These are phyloP conservation scores for Rhizopus delemar DNA, from an alignment of 371 early-diverging fungal species.

Conservation along the genomic window DNA sequence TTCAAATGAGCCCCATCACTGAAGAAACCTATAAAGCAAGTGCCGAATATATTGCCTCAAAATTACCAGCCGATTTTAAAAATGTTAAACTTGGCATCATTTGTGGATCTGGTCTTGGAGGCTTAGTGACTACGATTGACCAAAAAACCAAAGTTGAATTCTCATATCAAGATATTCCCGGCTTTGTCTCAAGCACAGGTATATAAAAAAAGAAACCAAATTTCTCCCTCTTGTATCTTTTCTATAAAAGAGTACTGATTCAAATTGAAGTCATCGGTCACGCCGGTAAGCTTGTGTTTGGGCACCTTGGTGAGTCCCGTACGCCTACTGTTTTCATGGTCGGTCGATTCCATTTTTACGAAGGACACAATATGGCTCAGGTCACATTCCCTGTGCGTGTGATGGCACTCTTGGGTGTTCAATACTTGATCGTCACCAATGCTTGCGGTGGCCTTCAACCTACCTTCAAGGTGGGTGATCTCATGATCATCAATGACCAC, in stretches of 20 bases:
- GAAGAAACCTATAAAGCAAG: constrained; percentile 35
- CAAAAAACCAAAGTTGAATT: constrained; percentile 61
- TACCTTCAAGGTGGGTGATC: constrained; percentile 80
- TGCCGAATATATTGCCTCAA: constrained; percentile 26
- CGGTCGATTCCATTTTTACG: constrained; percentile 87
- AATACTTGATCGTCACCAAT: constrained; percentile 84
- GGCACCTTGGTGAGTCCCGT: constrained; percentile 71
- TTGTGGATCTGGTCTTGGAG: constrained; percentile 92
- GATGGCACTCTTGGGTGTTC: constrained; percentile 80
- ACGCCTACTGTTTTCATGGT: constrained; percentile 81
- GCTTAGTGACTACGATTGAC: constrained; percentile 78
- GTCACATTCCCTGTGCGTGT: constrained; percentile 89
- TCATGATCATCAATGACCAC: constrained; percentile 90
- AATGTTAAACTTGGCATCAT: constrained; percentile 75
- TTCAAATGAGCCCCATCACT: constrained; percentile 19
- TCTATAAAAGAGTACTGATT: too few relatives aligned
- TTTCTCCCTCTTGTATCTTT: too few relatives aligned
- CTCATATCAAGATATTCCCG: constrained; percentile 82
- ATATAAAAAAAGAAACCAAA: constrained; percentile 13
- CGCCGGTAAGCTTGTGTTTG: constrained; percentile 90
- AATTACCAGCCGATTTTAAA: constrained; percentile 40
- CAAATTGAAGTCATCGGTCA: constrained; percentile 75
- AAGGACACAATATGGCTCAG: constrained; percentile 78
- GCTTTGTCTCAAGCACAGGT: constrained; percentile 87
- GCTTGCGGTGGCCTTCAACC: constrained; percentile 91